phyloP scores from a whole-genome alignment of 2,329 filamentous ascomycete species.

The Periconia sp. region DNA sequence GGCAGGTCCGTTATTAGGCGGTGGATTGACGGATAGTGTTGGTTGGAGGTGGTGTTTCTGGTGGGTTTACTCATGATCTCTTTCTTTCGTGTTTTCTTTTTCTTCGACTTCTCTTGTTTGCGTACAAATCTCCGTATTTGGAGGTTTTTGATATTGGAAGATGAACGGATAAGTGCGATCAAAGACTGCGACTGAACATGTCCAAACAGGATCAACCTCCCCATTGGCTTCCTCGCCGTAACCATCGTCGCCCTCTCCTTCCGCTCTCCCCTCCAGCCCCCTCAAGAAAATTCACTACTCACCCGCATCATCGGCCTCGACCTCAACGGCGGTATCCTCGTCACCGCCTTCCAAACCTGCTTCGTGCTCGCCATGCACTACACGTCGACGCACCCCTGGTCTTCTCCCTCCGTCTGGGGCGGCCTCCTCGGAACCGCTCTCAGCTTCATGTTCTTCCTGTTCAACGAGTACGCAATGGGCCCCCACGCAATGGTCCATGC shows the following conservation, averaged over 20 bases:
- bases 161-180: not conserved
- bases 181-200: conserved; percentile 9
- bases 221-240: conserved; percentile 36
- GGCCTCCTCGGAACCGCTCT: conserved; percentile 38
- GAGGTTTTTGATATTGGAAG: no score
- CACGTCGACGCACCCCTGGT: conserved; percentile 19
- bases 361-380: not conserved
- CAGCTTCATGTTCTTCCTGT: conserved; percentile 37
- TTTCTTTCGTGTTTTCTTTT: conserved; percentile 35
- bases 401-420: conserved; percentile 44
- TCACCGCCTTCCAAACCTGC: not conserved
- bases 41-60: conserved; percentile 46
- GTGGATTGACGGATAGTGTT: conserved; percentile 40
- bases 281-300: not conserved
- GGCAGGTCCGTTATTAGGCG: conserved; percentile 46
- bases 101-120: not conserved
- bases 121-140: no score
- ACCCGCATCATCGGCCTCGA: not conserved
- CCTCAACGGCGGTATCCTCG: not conserved
- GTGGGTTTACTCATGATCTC: conserved; percentile 12
- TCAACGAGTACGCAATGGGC: conserved; percentile 37
- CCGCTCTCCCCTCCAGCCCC: not conserved
- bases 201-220: conserved; percentile 44
- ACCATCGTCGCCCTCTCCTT: not conserved
- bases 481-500: conserved; percentile 46